Evolutionary conservation across 73 alveolate genomes (phyloP), one percentile per base, ranked within the genome.

Genomic region (Tetrahymena malaccensis): DNA sequence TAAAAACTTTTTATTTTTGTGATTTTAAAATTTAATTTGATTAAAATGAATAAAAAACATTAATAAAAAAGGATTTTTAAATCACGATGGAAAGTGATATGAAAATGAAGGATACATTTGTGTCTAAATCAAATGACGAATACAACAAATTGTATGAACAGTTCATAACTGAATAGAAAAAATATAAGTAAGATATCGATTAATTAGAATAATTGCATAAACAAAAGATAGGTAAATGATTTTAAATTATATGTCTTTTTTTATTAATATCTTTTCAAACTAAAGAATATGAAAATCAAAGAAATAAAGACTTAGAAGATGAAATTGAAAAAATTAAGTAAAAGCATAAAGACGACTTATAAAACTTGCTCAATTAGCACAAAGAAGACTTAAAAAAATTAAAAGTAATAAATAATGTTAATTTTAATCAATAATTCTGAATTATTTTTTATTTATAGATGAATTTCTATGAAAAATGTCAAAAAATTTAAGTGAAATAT

Each of bases 241-340:
- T 40, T 40, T 40, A 40, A 40, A 4, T 40, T 40, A 40, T 6
- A 8, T 0, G 16, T 7, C 44, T 40, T 10, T 40, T 40, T 40
- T 2, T 4, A 40, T 7, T 10, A 40, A 40, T 4, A 40, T 7
- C 9, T 40, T 10, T 40, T 4, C 0, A 40, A 40, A 40, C 44
- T 40, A 27, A 27, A 70, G 85, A 89, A n/a, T 95, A 95, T 95
- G 97, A 95, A 37, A 94, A 95, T 43, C 44, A 89, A 50, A 95
- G 97, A 95, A 95, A 95, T 50, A n/a, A 95, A 55, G 97, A 95
- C 43, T 55, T 95, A 19, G 97, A 85, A 93, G 97, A 95, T 95
- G 95, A 95, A 33, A 95, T 95, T 34, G 85, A 89, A 43, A 95
- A 55, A 95, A 94, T 95, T 43, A 70, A 95, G 43, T 44, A 95